phyloP scores from a whole-genome alignment of 2,329 filamentous ascomycete genomes.

The Epichloe bromicola region DNA sequence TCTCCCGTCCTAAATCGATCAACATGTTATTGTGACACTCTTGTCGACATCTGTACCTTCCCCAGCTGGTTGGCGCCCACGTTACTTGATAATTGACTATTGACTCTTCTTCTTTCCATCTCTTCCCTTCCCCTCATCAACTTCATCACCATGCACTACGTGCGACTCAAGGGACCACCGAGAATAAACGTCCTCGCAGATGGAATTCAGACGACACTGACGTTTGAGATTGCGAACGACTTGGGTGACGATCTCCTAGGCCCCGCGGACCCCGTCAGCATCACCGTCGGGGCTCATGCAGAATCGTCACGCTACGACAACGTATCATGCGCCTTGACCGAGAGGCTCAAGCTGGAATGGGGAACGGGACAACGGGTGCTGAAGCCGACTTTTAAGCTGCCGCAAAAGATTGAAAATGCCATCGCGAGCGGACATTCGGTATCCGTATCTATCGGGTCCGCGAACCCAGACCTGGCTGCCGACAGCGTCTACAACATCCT shows the following conservation, averaged over 20 bases:
- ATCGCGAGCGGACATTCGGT: constrained; percentile 14
- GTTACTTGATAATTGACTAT: background rate
- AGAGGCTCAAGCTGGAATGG: constrained; percentile 17
- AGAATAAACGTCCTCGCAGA: constrained; percentile 18
- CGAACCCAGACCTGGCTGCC: constrained; percentile 13
- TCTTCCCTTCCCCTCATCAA: background rate
- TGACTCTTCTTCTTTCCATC: background rate
- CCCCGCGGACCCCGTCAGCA: constrained; percentile 29
- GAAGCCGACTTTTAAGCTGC: constrained; percentile 21
- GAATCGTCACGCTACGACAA: constrained; percentile 8
- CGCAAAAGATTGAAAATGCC: constrained; percentile 14
- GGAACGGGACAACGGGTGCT: constrained; percentile 26
- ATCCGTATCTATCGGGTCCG: constrained; percentile 17
- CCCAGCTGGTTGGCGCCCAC: background rate
- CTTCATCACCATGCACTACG: constrained; percentile 40
- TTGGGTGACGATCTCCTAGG: constrained; percentile 41
- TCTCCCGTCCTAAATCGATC: background rate
- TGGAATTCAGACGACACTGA: constrained; percentile 25
- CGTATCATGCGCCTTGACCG: constrained; percentile 14
- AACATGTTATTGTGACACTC: background rate
- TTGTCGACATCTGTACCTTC: background rate
- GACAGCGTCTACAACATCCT: constrained; percentile 16
- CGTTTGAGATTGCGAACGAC: constrained; percentile 44
- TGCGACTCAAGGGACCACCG: constrained; percentile 38
- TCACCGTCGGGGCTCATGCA: constrained; percentile 24